phyloP scores from a whole-genome alignment of 2,329 filamentous ascomycete species.

The Cadophora sp. region DNA sequence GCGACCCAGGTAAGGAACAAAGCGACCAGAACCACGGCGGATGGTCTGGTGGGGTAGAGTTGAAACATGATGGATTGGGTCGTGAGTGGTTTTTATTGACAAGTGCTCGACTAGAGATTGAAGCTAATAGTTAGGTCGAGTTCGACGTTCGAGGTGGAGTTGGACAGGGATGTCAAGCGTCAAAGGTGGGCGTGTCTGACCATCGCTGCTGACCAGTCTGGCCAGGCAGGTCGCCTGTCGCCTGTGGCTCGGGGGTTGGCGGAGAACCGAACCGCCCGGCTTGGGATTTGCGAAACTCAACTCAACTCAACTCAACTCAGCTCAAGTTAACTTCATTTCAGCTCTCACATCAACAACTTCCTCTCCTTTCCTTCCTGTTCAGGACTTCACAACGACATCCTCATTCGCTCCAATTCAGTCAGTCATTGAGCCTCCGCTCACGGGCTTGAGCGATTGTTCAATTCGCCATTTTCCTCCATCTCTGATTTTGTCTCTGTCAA shows the following conservation, averaged over 20 bases:
- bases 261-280: background rate
- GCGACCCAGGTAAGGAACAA: too few species aligned
- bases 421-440: background rate
- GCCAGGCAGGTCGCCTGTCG: background rate
- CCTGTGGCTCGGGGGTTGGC: slow-evolving; percentile 4
- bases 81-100: too few species aligned
- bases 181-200: too few species aligned
- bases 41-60: too few species aligned
- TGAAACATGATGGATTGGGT: too few species aligned
- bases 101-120: too few species aligned
- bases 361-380: background rate
- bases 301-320: background rate
- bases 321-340: background rate
- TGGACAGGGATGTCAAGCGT: too few species aligned
- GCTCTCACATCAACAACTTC: background rate
- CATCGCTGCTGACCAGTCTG: too few species aligned
- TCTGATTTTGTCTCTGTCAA: background rate
- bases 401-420: background rate
- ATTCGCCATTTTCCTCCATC: background rate
- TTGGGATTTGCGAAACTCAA: slow-evolving; percentile 9
- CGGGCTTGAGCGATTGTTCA: background rate
- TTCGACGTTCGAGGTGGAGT: too few species aligned
- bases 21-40: too few species aligned
- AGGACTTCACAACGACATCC: background rate
- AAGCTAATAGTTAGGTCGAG: too few species aligned